Base-by-base conservation (phyloP, 1,284 basidiomycete genomes). In the Coniferiporia sulphurascens region DNA sequence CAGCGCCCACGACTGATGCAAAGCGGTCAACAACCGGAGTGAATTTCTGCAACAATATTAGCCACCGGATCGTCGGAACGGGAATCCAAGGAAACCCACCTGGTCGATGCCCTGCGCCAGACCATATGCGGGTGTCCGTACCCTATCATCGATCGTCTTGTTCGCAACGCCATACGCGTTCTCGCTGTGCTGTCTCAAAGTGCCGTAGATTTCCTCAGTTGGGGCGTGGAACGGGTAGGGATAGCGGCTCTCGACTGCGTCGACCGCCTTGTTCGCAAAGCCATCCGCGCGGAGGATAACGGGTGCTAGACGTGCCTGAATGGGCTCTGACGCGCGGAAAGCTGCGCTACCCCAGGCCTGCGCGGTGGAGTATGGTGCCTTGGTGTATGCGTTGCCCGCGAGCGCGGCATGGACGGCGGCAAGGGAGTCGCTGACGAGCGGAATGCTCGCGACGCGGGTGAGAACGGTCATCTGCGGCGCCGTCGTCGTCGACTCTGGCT, bases 171-270 rank as follows among this genome's bases (percentile, higher is more conserved):
- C 76, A 55, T 79, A 75, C 38, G 82, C 84, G 62, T 76, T 79
- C 64, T 86, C 78, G 54, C 77, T 79, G 57, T 75, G 74, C 61
- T 82, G 76, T 66, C 79, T 82, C 46, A 89, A 75, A 62, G 80
- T 82, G n/a, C 73, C 77, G 35, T 76, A 75, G 32, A 91, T 80
- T 7, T 90, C 87, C 66, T 87, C 85, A 1, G 87, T 83, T 64
- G 83, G 82, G 9, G 81, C 81, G 62, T 83, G 76, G 79, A 91
- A 91, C 4, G 88, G 82, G 69, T 86, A 87, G 10, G 89, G 89
- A 69, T 84, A 89, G 48, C 81, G 80, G 54, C 79, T 76, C 73
- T 90, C 78, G 55, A 91, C 85, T n/a, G 71, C 82, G 67, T 91
- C 88, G 52, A 90, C 77, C 22, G 82, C 86, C 73, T 82, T 85